These are phyloP conservation scores for Aphanoascus verrucosus DNA, from an alignment of 2,329 filamentous ascomycete species.

Conservation along the genomic window DNA sequence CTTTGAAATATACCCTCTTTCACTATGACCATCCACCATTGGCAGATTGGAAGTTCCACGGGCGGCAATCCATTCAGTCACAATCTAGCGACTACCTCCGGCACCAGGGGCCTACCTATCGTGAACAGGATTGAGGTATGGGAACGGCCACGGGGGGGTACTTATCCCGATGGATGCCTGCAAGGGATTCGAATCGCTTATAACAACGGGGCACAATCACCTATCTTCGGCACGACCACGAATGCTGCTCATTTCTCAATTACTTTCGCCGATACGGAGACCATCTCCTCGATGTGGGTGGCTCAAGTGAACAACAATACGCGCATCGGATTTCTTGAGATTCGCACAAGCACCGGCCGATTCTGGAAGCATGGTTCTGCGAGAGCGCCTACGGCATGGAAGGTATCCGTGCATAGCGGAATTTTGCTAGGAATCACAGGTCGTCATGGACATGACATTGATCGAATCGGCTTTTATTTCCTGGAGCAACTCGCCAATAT, in stretches of 20 bases:
- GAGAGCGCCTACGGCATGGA: neutral
- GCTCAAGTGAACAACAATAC: neutral
- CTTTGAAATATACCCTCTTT: too few relatives aligned
- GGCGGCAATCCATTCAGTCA: neutral
- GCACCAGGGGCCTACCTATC: neutral
- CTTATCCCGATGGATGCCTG: neutral
- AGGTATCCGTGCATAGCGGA: neutral
- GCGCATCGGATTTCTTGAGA: neutral
- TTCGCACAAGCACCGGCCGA: neutral
- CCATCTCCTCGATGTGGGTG: neutral
- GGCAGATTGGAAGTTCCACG: neutral
- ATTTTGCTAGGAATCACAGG: neutral
- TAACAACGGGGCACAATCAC: neutral
- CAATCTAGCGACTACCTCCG: neutral
- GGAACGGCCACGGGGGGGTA: neutral
- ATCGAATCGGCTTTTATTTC: neutral
- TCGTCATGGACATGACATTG: neutral
- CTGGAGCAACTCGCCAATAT: neutral
- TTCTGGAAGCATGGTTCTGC: neutral
- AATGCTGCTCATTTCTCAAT: neutral
- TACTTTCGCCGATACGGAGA: neutral
- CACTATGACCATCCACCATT: neutral
- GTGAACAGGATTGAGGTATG: neutral
- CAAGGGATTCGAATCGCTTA: neutral
- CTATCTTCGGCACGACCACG: neutral